phyloP scores from a whole-genome alignment of 306 rosid genomes.

The Neltuma alba region DNA sequence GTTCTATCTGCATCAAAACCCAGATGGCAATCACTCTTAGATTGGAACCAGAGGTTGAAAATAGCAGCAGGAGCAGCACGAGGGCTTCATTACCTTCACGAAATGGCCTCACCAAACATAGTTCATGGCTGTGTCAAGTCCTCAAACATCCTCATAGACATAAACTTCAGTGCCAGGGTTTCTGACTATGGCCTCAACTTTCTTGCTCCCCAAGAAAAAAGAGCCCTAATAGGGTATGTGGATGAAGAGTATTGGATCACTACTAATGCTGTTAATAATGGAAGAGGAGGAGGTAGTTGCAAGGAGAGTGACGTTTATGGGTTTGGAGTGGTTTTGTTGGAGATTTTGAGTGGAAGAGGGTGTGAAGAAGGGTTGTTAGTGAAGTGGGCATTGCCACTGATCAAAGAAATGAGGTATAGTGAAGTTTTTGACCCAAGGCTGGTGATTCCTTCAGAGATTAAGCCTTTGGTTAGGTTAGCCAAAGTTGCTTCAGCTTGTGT shows the following conservation, averaged over 20 bases:
- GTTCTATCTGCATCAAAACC: conserved; percentile 66
- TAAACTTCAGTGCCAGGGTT: conserved; percentile 52
- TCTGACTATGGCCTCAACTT: conserved; percentile 73
- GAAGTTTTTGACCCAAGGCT: conserved; percentile 72
- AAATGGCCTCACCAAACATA: conserved; percentile 66
- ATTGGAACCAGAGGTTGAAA: conserved; percentile 62
- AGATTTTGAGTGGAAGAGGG: conserved; percentile 77
- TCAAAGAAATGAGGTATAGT: conserved; percentile 54
- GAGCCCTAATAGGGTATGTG: conserved; percentile 58
- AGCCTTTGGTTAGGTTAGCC: conserved; percentile 64
- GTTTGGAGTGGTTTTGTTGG: conserved; percentile 77
- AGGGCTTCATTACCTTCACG: conserved; percentile 82
- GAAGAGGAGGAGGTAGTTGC: conserved; percentile 45
- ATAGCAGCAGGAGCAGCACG: conserved; percentile 82
- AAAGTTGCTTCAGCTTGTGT: conserved; percentile 89
- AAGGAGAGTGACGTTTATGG: conserved; percentile 88
- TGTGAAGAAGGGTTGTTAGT: conserved; percentile 67
- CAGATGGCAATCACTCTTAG: conserved; percentile 59
- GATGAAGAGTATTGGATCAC: conserved; percentile 71
- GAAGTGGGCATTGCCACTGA: conserved; percentile 89
- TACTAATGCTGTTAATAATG: conserved; percentile 51
- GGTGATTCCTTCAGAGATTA: conserved; percentile 51
- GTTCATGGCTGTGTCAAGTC: conserved; percentile 87
- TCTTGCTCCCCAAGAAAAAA: conserved; percentile 56
- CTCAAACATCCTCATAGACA: conserved; percentile 69